Base-by-base conservation (phyloP, 2,329 filamentous ascomycete genomes). In the Lachnellula hyalina region DNA sequence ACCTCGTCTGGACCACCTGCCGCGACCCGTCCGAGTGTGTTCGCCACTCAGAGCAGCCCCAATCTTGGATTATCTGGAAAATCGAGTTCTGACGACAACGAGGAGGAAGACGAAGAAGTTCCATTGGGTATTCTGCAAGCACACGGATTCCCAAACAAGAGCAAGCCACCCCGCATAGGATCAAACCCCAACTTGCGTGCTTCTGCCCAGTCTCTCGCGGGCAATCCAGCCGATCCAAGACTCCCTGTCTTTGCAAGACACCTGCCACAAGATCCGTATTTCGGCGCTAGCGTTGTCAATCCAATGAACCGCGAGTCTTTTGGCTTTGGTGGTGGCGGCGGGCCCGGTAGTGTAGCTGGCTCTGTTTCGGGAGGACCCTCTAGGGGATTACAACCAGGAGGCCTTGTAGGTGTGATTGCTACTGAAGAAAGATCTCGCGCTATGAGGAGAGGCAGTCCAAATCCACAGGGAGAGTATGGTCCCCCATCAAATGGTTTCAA, bases 401-500 rank as follows among this genome's bases (percentile, higher is more conserved):
- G 91, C 11, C 77, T 96, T 11, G 87, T 96, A 19, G 90, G 90
- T 9, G 89, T 96, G 8, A 96, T 96, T 72, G 89, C 89, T 35
- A 87, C 77, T 51, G 90, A 96, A 72, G 90, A 96, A 70, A 81
- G 89, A 47, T 86, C 87, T 41, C 81, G 86, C 61, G 90, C 90
- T 32, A 77, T 90, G 77, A 80, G 90, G 63, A 79, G 90, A 66
- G 90, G 89, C 35, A 94, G 87, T 65, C 89, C 90, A 3, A 88
- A 87, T 56, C 71, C 83, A 17, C 84, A 87, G 48, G 72, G 74
- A 60, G 70, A 77, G 74, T 69, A 59, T 55, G 61, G 44, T n/a
- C 49, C 54, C 41, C 67, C 69, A 32, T 68, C 71, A 14, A 59
- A 58, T 48, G 58, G 59, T 12, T 63, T 65, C 53, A 61, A 63